A percentile compares a stretch with the other conserved stretches of the same genome.
Conservation (phyloP, 106 monocot species). For the Dioscorea dumetorum region DNA sequence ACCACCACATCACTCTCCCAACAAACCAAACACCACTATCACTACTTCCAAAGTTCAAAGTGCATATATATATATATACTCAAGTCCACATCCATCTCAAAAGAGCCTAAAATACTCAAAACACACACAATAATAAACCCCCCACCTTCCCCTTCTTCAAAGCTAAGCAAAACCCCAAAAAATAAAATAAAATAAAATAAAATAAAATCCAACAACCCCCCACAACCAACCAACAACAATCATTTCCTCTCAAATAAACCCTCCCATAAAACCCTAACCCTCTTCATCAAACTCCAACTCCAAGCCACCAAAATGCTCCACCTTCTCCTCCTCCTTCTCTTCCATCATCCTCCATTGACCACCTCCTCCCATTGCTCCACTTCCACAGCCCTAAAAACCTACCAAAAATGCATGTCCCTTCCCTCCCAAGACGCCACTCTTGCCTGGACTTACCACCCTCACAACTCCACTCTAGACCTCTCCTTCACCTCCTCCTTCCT, state of each 20-base stretch:
- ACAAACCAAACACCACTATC: too few relatives aligned
- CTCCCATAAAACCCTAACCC: not conserved
- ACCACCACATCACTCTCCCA: too few relatives aligned
- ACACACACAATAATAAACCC: not conserved
- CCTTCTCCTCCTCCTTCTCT: conserved; percentile 17
- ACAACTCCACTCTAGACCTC: conserved; percentile 56
- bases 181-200: too few relatives aligned
- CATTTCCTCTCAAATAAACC: not conserved
- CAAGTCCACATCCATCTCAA: too few relatives aligned
- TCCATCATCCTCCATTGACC: not conserved
- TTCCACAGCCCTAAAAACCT: conserved; percentile 25
- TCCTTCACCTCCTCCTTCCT: conserved; percentile 60
- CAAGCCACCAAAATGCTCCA: conserved; percentile 6
- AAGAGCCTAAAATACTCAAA: too few relatives aligned
- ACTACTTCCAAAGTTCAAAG: too few relatives aligned
- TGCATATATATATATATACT: too few relatives aligned
- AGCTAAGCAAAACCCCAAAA: conserved; percentile 9
- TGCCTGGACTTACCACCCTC: conserved; percentile 69
- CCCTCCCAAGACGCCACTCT: conserved; percentile 62
- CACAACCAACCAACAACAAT: not conserved
- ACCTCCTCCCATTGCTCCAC: conserved; percentile 26
- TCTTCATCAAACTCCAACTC: not conserved
- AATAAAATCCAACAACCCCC: too few relatives aligned
- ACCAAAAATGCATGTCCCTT: conserved; percentile 52
- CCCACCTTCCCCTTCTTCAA: conserved; percentile 15